Conservation (phyloP, 2,329 filamentous ascomycete species). For the Aureobasidium subglaciale region DNA sequence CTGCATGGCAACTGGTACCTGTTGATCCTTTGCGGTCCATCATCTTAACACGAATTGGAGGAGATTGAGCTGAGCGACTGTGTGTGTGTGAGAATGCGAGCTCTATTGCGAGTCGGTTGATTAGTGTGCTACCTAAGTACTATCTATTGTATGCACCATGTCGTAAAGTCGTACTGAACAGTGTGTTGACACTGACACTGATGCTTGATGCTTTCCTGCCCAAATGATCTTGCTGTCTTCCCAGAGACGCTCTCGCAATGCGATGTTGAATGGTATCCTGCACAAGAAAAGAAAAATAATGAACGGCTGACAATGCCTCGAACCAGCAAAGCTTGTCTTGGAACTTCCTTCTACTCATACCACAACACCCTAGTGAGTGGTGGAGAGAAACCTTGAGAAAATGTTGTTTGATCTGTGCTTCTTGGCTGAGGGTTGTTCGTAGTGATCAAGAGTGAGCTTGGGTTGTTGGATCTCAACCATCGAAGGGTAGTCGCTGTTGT, state of each 20-base stretch:
- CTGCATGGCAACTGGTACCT: constrained; percentile 8
- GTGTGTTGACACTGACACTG: not conserved
- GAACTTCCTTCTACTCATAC: not conserved
- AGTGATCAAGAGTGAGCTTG: constrained; percentile 24
- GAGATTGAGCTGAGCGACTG: not conserved
- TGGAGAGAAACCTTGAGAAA: constrained; percentile 32
- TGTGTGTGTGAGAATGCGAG: not conserved
- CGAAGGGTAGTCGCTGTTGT: constrained; percentile 36
- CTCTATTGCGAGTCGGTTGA: constrained; percentile 9
- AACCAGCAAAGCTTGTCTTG: constrained; percentile 15
- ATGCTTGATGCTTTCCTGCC: not conserved
- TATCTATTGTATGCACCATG: constrained; percentile 13
- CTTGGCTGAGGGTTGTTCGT: constrained; percentile 28
- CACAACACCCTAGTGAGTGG: constrained; percentile 17
- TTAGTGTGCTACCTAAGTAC: constrained; percentile 13
- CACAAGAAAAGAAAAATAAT: constrained; percentile 1
- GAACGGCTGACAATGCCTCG: constrained; percentile 7
- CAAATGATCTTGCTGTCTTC: not conserved
- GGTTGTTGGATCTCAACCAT: constrained; percentile 35
- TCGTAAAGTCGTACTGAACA: constrained; percentile 8
- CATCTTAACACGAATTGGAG: not conserved
- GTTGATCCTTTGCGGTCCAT: not conserved
- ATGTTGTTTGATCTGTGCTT: constrained; percentile 31
- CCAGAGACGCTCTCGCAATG: constrained; percentile 13
- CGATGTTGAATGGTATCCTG: constrained; percentile 13